Evolutionary conservation across 2,329 filamentous ascomycete species (phyloP).

Genomic region (Lachnellula occidentalis): DNA sequence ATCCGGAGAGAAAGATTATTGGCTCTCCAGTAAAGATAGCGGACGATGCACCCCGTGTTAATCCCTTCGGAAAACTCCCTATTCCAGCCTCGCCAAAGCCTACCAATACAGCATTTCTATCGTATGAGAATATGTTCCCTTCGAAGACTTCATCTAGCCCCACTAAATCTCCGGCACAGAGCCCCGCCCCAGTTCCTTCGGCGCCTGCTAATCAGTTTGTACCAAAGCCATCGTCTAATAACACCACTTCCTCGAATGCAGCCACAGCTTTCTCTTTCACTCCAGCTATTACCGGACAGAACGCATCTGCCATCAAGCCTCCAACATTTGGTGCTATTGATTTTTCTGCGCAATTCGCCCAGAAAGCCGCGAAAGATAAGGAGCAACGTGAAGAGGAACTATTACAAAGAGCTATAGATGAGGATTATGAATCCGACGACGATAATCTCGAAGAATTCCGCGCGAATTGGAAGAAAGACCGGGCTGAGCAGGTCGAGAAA

Average conservation of each 20-base stretch:
- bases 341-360: slow-evolving; percentile 24
- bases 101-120: slow-evolving; percentile 4
- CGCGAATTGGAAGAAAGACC: slow-evolving; percentile 19
- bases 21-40: slow-evolving; percentile 4
- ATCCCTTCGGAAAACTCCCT: slow-evolving; percentile 26
- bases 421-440: slow-evolving; percentile 31
- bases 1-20: slow-evolving; percentile 20
- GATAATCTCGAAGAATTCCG: slow-evolving; percentile 22
- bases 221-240: slow-evolving; percentile 6
- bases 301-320: slow-evolving; percentile 13
- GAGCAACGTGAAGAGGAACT: slow-evolving; percentile 20
- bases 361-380: slow-evolving; percentile 16
- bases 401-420: slow-evolving; percentile 26
- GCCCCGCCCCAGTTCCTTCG: slow-evolving; percentile 5
- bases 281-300: background rate
- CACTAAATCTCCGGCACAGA: background rate
- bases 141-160: background rate
- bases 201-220: slow-evolving; percentile 1
- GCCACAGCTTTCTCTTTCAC: background rate
- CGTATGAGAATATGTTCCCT: slow-evolving; percentile 2
- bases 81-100: slow-evolving; percentile 14
- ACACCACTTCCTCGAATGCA: slow-evolving; percentile 11
- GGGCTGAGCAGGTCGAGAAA: slow-evolving; percentile 15
- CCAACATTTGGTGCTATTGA: slow-evolving; percentile 22
- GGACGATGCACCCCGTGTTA: slow-evolving; percentile 19